phyloP scores from a whole-genome alignment of 495 filamentous ascomycete genomes.

The Penicillium verhagenii region DNA sequence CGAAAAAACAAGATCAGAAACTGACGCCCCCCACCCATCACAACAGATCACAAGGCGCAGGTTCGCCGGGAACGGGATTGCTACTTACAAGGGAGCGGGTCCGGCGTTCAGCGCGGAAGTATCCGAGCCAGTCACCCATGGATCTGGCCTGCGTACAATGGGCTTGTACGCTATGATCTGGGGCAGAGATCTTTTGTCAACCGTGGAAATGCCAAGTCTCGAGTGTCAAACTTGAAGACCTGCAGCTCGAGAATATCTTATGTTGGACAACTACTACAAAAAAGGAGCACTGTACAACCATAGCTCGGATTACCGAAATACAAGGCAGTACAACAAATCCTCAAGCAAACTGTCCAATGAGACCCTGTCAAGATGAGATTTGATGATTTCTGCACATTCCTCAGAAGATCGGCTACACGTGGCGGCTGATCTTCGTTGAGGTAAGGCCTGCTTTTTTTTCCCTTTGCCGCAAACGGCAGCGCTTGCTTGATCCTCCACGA shows the following conservation, averaged over 20 bases:
- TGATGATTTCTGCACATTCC: conserved; percentile 6
- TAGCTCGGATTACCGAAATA: background rate
- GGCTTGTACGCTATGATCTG: background rate
- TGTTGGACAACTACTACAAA: background rate
- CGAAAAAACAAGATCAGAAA: background rate
- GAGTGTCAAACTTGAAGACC: background rate
- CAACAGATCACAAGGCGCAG: background rate
- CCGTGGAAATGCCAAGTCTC: too few species aligned
- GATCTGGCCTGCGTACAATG: background rate
- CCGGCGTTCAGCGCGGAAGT: conserved; percentile 3
- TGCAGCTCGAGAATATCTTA: background rate
- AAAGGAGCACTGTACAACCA: background rate
- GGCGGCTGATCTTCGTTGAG: conserved; percentile 4
- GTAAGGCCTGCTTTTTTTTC: background rate
- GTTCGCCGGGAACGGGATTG: conserved; percentile 10
- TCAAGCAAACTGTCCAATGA: too few species aligned
- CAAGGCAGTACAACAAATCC: background rate
- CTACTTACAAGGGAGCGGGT: too few species aligned
- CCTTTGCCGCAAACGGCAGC: conserved; percentile 14
- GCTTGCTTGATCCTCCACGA: background rate
- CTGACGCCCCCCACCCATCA: too few species aligned
- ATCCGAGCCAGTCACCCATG: conserved; percentile 6
- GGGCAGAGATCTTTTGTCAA: too few species aligned
- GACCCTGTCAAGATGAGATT: background rate
- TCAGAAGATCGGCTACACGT: conserved; percentile 4